These are phyloP conservation scores for Bipolaris zeicola DNA, from an alignment of 2,329 filamentous ascomycete species.

Conservation along the genomic window DNA sequence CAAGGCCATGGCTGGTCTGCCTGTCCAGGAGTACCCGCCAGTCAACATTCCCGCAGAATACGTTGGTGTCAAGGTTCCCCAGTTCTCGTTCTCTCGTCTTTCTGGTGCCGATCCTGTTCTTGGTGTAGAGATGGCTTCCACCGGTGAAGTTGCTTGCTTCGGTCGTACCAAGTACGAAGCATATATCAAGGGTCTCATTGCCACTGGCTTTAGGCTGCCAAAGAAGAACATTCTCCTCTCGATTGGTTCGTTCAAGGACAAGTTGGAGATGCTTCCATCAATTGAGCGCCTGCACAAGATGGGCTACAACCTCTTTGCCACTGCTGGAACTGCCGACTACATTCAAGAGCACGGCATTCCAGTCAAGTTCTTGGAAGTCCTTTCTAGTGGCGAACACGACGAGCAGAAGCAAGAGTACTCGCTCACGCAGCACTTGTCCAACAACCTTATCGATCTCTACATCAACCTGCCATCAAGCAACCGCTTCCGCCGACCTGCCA, in stretches of 20 bases:
- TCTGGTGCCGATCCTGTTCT: constrained; percentile 95
- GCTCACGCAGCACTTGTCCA: constrained; percentile 92
- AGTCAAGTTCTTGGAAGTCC: constrained; percentile 90
- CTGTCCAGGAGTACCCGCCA: constrained; percentile 80
- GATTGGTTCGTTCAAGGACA: constrained; percentile 97
- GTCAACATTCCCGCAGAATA: constrained; percentile 77
- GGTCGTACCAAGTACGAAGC: constrained; percentile 96
- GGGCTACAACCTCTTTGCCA: constrained; percentile 95
- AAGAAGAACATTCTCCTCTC: constrained; percentile 95
- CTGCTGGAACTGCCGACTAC: constrained; percentile 95
- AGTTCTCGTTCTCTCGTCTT: constrained; percentile 97
- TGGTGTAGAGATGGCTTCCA: constrained; percentile 99
- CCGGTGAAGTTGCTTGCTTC: constrained; percentile 96
- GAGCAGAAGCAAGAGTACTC: constrained; percentile 96
- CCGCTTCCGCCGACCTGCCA: constrained; percentile 92
- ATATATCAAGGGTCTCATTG: constrained; percentile 93
- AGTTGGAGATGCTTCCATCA: constrained; percentile 94
- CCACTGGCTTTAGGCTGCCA: constrained; percentile 94
- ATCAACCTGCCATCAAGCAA: constrained; percentile 99
- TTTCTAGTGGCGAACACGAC: constrained; percentile 65
- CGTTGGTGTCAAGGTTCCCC: constrained; percentile 96
- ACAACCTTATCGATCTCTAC: constrained; percentile 97
- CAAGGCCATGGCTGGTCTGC: constrained; percentile 89
- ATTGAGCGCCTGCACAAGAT: constrained; percentile 87
- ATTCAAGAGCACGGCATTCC: constrained; percentile 89